Conservation (phyloP, 208 protist species). For the Acanthamoeba culbertsoni region DNA sequence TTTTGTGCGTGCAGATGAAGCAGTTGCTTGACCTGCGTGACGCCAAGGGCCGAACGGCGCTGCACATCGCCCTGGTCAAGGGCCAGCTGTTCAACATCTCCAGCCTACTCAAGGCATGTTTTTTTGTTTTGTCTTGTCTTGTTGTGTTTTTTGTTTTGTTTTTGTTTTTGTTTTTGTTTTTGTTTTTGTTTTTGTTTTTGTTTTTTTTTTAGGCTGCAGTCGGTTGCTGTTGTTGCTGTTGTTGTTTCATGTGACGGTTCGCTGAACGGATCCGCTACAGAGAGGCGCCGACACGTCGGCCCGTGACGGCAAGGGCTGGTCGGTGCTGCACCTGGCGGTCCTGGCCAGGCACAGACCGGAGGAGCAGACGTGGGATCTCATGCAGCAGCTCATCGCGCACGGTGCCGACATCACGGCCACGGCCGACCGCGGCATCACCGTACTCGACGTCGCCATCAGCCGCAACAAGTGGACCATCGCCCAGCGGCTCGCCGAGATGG, state of each 20-base stretch:
- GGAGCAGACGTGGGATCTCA: not conserved
- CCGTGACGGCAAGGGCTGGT: not conserved
- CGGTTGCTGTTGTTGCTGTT: not conserved
- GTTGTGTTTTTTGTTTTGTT: not conserved
- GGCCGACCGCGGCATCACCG: not conserved
- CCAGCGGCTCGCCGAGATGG: not conserved
- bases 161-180: too few relatives aligned
- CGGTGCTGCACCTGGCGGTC: not conserved
- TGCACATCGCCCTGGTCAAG: not conserved
- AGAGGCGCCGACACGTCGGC: not conserved
- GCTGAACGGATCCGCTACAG: not conserved
- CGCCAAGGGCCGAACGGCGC: not conserved
- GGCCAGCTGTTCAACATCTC: not conserved
- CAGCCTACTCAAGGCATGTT: not conserved
- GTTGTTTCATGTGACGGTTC: not conserved
- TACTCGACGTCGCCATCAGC: not conserved
- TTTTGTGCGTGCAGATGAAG: not conserved
- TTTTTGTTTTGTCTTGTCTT: not conserved
- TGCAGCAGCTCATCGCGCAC: not conserved
- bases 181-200: too few relatives aligned
- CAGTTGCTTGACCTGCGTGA: not conserved
- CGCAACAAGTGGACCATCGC: not conserved
- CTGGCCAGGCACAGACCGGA: not conserved
- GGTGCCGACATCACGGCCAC: not conserved
- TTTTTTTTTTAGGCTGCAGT: too few relatives aligned